Evolutionary conservation across 2,329 filamentous ascomycete genomes (phyloP).

Genomic region (Botrytis byssoidea): DNA sequence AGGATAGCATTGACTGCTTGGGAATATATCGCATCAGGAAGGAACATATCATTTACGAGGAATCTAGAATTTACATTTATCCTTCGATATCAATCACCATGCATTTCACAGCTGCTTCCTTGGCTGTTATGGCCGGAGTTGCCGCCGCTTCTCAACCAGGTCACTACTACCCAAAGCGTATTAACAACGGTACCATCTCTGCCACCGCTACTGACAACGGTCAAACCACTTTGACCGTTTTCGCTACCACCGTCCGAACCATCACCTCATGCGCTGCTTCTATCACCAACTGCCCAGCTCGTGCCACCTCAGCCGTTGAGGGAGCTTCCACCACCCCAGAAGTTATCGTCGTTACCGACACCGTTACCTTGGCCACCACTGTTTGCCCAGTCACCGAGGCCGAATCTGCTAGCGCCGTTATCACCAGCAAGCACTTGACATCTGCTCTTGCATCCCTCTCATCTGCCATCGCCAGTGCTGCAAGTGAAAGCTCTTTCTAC

Average conservation of each 20-base stretch:
- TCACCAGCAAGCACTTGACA: constrained; percentile 6
- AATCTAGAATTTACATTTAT: constrained; percentile 19
- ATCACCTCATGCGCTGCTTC: constrained; percentile 43
- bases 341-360: constrained; percentile 41
- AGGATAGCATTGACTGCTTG: constrained; percentile 34
- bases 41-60: constrained; percentile 20
- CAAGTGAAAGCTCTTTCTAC: constrained; percentile 11
- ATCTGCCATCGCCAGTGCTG: constrained; percentile 22
- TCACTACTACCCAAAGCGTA: constrained; percentile 36
- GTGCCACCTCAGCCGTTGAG: constrained; percentile 37
- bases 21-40: constrained; percentile 22
- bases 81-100: constrained; percentile 30
- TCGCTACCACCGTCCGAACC: constrained; percentile 41
- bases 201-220: constrained; percentile 21
- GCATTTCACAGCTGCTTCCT: constrained; percentile 35
- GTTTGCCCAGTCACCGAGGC: constrained; percentile 48
- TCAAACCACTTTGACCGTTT: constrained; percentile 44
- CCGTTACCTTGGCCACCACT: constrained; percentile 47
- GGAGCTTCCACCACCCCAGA: constrained; percentile 38
- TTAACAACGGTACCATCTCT: constrained; percentile 26
- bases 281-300: constrained; percentile 44
- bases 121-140: constrained; percentile 40
- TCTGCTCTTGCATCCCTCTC: constrained; percentile 18
- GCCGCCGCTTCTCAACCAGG: constrained; percentile 32
- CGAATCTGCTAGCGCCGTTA: constrained; percentile 41